Evolutionary conservation across 2,329 filamentous ascomycete species (phyloP).

Genomic region (Venturia asperata): DNA sequence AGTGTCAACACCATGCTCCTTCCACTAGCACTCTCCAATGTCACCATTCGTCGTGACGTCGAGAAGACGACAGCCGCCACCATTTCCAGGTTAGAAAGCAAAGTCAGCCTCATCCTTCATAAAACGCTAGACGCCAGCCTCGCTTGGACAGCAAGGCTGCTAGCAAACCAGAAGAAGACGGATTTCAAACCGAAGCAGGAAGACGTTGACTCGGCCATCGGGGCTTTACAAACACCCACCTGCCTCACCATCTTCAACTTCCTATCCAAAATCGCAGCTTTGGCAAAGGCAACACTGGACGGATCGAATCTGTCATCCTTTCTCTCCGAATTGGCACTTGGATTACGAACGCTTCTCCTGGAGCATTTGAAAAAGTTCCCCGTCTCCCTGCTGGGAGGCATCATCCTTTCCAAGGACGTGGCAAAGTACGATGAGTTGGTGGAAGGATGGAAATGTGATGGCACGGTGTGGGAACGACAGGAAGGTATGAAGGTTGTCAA

Average conservation of each 20-base stretch:
- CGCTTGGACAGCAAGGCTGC: constrained; percentile 66
- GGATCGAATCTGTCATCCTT: constrained; percentile 78
- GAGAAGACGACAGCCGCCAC: constrained; percentile 71
- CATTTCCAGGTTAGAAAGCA: constrained; percentile 74
- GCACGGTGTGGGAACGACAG: constrained; percentile 34
- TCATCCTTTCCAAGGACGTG: constrained; percentile 95
- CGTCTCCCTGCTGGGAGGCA: constrained; percentile 84
- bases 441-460: constrained; percentile 55
- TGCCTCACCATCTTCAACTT: constrained; percentile 78
- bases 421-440: constrained; percentile 85
- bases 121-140: constrained; percentile 65
- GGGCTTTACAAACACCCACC: constrained; percentile 77
- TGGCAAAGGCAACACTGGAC: constrained; percentile 63
- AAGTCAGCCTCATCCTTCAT: constrained; percentile 65
- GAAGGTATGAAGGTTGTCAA: constrained; percentile 71
- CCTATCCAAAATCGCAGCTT: constrained; percentile 58
- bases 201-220: constrained; percentile 51
- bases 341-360: constrained; percentile 70
- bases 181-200: constrained; percentile 86
- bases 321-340: constrained; percentile 73
- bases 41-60: constrained; percentile 84
- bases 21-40: constrained; percentile 79
- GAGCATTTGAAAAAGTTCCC: constrained; percentile 93
- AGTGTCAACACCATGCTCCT: constrained; percentile 88
- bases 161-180: constrained; percentile 74